Evolutionary conservation across 495 filamentous ascomycete species (phyloP), one percentile per base, ranked within the genome.

Genomic region (Tuber magnatum): DNA sequence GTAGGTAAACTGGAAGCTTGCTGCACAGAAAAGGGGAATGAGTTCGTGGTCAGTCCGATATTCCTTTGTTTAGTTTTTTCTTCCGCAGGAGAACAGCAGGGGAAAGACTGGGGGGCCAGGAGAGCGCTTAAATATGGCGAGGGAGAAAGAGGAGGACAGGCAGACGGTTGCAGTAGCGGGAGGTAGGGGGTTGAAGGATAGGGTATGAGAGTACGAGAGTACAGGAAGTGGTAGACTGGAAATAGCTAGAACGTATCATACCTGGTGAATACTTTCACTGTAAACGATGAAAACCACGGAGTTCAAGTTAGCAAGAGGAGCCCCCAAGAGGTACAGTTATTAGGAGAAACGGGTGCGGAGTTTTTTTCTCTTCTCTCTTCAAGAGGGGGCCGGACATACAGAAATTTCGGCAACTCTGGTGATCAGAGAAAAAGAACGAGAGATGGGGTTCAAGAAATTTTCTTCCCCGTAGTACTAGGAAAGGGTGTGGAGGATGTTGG

Each of bases 241-340:
- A 71, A 35, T n/a, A 71, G 39, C 44, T 44, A 35, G 41, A 71
- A 40, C 39, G 70, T 35, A n/a, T n/a, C n/a, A n/a, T n/a, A 65
- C 56, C 56, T 18, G 18, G 35, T 65, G 56, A 20, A 65, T 65
- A 65, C 35, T 65, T 65, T 65, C 32, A 28, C 56, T 65, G 56
- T 28, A 61, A 61, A 61, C n/a, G 9, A 28, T 28, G 51, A 14
- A 18, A 65, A 35, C 5, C 28, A 3, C n/a, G 18, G 28, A 28
- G 32, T 9, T 1, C 56, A 65, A 65, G 56, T 65, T 65, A 65
- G 56, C 56, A 14, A 65, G 28, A 35, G 56, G 18, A 32, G 28
- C 10, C 28, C 28, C 28, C 12, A 65, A 65, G n/a, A 35, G 14
- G 56, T 16, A 14, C n/a, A 65, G 56, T 10, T 35, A 35, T 35